Evolutionary conservation across 768 basidiomycete species (phyloP).

Genomic region (Rickenella mellea): DNA sequence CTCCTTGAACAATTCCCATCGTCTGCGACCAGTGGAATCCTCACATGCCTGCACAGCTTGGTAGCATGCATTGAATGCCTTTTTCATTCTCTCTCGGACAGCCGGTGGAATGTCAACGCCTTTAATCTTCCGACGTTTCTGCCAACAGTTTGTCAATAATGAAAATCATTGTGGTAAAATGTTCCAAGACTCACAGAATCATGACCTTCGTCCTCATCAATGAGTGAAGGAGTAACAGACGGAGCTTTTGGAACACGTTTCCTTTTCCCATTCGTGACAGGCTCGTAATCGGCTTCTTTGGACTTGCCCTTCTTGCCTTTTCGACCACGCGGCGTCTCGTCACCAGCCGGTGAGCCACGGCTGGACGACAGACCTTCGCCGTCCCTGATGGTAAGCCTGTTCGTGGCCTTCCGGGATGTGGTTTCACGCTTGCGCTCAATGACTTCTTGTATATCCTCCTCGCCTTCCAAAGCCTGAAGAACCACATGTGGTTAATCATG

Average conservation of each 20-base stretch:
- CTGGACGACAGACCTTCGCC: conserved; percentile 40
- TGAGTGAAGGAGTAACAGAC: conserved; percentile 67
- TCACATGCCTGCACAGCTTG: conserved; percentile 65
- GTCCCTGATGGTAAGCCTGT: conserved; percentile 50
- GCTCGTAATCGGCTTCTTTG: conserved; percentile 36
- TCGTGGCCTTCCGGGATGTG: conserved; percentile 53
- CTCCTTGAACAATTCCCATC: conserved; percentile 82
- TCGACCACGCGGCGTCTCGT: conserved; percentile 46
- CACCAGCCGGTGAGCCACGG: conserved; percentile 56
- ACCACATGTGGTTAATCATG: not conserved
- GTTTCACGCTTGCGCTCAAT: conserved; percentile 54
- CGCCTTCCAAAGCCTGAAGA: conserved; percentile 64
- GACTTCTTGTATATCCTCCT: conserved; percentile 70
- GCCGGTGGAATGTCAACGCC: conserved; percentile 45
- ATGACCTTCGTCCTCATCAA: conserved; percentile 69
- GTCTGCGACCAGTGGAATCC: conserved; percentile 60
- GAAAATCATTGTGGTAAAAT: not conserved
- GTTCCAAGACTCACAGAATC: conserved; percentile 42
- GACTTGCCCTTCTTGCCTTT: conserved; percentile 51
- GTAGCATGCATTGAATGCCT: conserved; percentile 67
- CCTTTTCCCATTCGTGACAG: conserved; percentile 51
- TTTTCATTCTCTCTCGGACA: conserved; percentile 72
- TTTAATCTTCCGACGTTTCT: conserved; percentile 86
- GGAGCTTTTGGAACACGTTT: conserved; percentile 67
- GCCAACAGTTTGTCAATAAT: too few relatives aligned